phyloP scores from a whole-genome alignment of 495 filamentous ascomycete genomes.

The Pseudoneurospora amorphoporcata region DNA sequence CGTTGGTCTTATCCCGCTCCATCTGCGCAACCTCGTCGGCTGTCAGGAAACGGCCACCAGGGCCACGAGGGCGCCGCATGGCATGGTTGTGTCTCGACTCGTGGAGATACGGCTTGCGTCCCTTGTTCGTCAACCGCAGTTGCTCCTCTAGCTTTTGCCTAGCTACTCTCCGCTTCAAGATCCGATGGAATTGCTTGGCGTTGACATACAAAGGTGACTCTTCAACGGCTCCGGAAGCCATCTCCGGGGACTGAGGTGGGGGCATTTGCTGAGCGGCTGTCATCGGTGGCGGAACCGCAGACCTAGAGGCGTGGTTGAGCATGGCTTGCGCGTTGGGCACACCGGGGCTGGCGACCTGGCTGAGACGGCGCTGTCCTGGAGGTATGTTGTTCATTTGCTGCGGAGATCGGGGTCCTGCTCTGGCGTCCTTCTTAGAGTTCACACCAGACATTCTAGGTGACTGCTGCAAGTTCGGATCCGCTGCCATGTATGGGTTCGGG shows the following conservation, averaged over 20 bases:
- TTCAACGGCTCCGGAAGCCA: slow-evolving; percentile 64
- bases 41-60: slow-evolving; percentile 93
- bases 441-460: slow-evolving; percentile 47
- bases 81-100: slow-evolving; percentile 99
- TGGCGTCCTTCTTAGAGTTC: slow-evolving; percentile 45
- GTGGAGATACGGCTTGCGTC: slow-evolving; percentile 93
- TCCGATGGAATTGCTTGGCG: slow-evolving; percentile 97
- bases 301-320: slow-evolving; percentile 41
- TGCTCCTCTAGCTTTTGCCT: slow-evolving; percentile 89
- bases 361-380: slow-evolving; percentile 43
- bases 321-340: slow-evolving; percentile 46
- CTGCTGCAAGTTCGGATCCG: slow-evolving; percentile 45
- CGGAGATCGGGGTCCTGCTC: slow-evolving; percentile 48
- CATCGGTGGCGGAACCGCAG: slow-evolving; percentile 35
- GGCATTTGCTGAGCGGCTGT: slow-evolving; percentile 40
- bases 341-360: slow-evolving; percentile 54
- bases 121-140: slow-evolving; percentile 83
- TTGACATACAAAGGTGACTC: slow-evolving; percentile 97
- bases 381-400: slow-evolving; percentile 47
- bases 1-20: slow-evolving; percentile 49
- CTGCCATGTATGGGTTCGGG: slow-evolving; percentile 39
- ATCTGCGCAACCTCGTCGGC: slow-evolving; percentile 95
- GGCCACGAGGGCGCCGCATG: slow-evolving; percentile 90
- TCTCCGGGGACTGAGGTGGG: slow-evolving; percentile 73
- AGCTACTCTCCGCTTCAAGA: slow-evolving; percentile 85